Percentiles rank a stretch among this genome's conserved stretches.
Conservation (phyloP, 495 filamentous ascomycete species). For the Trichoderma erinaceum region DNA sequence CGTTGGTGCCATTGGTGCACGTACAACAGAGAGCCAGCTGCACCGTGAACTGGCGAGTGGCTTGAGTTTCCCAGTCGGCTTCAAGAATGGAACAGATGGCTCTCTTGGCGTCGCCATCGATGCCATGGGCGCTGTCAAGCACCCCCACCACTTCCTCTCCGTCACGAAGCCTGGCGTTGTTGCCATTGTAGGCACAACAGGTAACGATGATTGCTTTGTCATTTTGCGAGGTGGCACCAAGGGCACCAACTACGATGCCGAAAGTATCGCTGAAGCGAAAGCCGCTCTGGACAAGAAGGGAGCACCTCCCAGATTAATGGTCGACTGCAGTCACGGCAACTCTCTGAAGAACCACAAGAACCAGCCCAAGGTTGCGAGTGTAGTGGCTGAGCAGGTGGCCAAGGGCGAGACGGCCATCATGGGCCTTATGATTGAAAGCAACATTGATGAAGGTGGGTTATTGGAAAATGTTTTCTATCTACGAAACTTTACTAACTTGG, state of each 20-base stretch:
- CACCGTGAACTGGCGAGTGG: slow-evolving; percentile 94
- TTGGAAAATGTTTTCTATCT: neutral
- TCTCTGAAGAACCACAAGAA: slow-evolving; percentile 95
- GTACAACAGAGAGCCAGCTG: slow-evolving; percentile 92
- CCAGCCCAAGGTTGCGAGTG: slow-evolving; percentile 88
- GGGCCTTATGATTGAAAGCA: slow-evolving; percentile 98
- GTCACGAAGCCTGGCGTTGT: slow-evolving; percentile 97
- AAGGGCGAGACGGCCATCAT: slow-evolving; percentile 83
- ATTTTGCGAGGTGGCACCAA: slow-evolving; percentile 90
- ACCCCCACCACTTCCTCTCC: slow-evolving; percentile 95
- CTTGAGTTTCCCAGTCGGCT: slow-evolving; percentile 93
- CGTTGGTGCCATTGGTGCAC: slow-evolving; percentile 87
- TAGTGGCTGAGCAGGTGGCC: slow-evolving; percentile 75
- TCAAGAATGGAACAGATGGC: slow-evolving; percentile 99
- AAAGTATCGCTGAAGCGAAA: slow-evolving; percentile 73
- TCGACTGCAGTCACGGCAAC: slow-evolving; percentile 97
- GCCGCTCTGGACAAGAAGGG: slow-evolving; percentile 60
- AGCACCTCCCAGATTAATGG: slow-evolving; percentile 75
- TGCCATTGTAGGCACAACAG: slow-evolving; percentile 89
- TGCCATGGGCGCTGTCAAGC: slow-evolving; percentile 87
- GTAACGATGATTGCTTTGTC: slow-evolving; percentile 98
- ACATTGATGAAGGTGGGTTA: slow-evolving; percentile 79
- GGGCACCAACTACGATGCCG: slow-evolving; percentile 88
- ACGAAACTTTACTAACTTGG: slow-evolving; percentile 19
- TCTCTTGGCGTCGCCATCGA: slow-evolving; percentile 86